Conservation (phyloP, 2,329 filamentous ascomycete genomes). For the Didymella sp. region DNA sequence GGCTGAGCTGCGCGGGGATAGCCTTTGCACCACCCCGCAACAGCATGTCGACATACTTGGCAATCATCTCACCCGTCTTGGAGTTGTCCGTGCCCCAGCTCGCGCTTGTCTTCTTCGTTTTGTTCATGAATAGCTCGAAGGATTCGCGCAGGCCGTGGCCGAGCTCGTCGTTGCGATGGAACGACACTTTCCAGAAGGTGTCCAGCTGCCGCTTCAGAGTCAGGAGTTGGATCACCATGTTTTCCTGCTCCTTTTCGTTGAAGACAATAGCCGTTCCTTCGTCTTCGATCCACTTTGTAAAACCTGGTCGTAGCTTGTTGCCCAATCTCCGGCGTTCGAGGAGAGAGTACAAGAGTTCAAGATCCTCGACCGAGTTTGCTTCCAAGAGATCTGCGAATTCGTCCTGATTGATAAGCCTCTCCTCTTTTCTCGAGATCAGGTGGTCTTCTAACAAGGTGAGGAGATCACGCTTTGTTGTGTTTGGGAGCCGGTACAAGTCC, state of each 20-base stretch:
- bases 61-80: slow-evolving; percentile 98
- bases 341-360: slow-evolving; percentile 79
- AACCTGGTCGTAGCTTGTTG: slow-evolving; percentile 72
- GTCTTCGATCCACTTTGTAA: slow-evolving; percentile 78
- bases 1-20: slow-evolving; percentile 72
- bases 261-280: slow-evolving; percentile 80
- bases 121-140: slow-evolving; percentile 92
- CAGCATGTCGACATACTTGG: slow-evolving; percentile 91
- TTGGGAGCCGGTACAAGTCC: slow-evolving; percentile 81
- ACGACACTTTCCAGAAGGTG: slow-evolving; percentile 76
- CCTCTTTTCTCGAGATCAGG: slow-evolving; percentile 72
- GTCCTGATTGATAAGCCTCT: slow-evolving; percentile 62
- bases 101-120: slow-evolving; percentile 72
- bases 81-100: slow-evolving; percentile 84
- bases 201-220: slow-evolving; percentile 82
- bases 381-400: slow-evolving; percentile 77
- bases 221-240: slow-evolving; percentile 86
- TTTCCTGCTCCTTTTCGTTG: slow-evolving; percentile 76
- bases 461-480: slow-evolving; percentile 79
- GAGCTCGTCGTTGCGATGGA: slow-evolving; percentile 78
- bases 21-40: slow-evolving; percentile 87
- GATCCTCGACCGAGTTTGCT: slow-evolving; percentile 70
- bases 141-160: slow-evolving; percentile 80
- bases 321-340: slow-evolving; percentile 76
- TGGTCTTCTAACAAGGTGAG: slow-evolving; percentile 75